phyloP scores from a whole-genome alignment of 805 yeast species.

The Tetrapisispora pingtungensis region DNA sequence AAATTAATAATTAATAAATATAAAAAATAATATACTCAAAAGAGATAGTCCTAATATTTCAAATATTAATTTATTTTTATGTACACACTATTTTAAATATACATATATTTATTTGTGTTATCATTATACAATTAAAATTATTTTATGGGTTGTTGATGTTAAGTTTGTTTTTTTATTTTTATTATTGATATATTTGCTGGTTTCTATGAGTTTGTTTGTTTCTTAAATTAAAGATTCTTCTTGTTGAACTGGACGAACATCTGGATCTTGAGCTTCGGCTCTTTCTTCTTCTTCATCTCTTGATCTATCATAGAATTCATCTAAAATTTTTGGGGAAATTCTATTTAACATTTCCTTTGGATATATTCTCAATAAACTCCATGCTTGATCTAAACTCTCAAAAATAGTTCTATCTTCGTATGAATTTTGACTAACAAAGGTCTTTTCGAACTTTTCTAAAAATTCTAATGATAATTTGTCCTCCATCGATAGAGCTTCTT shows the following conservation, averaged over 20 bases:
- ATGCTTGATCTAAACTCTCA: constrained; percentile 94
- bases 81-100: neutral
- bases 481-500: constrained; percentile 95
- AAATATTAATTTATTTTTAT: neutral
- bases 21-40: no score
- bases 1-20: neutral
- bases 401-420: constrained; percentile 91
- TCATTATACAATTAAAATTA: neutral
- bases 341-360: constrained; percentile 98
- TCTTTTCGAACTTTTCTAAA: constrained; percentile 94
- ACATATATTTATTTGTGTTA: neutral
- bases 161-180: neutral
- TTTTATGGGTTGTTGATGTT: no score
- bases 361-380: constrained; percentile 95
- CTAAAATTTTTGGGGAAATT: constrained; percentile 93
- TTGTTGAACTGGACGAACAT: constrained; percentile 6
- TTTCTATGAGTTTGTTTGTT: neutral
- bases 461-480: constrained; percentile 96
- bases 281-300: constrained; percentile 55
- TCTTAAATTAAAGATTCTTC: constrained; percentile 21
- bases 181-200: neutral
- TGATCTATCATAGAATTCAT: constrained; percentile 89
- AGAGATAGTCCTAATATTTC: no score
- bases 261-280: constrained; percentile 28
- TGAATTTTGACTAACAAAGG: constrained; percentile 92